Base-by-base conservation (phyloP, 2,329 filamentous ascomycete genomes). In the Chaetomium sp. region DNA sequence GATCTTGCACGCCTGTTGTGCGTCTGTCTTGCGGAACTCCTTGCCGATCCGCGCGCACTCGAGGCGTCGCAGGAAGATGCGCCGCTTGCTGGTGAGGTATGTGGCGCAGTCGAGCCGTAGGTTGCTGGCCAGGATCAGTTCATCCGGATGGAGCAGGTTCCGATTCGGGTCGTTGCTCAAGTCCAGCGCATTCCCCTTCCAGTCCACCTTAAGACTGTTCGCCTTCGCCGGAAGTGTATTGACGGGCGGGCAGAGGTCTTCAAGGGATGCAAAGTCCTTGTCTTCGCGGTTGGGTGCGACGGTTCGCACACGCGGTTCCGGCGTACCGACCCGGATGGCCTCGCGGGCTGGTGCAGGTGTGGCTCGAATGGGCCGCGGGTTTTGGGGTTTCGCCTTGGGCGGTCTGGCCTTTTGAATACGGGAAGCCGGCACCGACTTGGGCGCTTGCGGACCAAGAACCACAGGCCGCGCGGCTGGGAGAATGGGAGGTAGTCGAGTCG, bases 1-100 rank as follows among this genome's bases (percentile, higher is more conserved):
- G 61, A 96, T 96, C 76, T 95, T 95, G 79, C 90, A 95, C n/a
- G 89, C 90, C 70, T 95, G 89, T 71, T 97, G 92, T 5, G 91
- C 90, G 68, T 96, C 89, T 1, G 92, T 97, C 80, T 96, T 96
- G 69, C 89, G 86, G 70, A 96, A 96, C 66, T 91, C 88, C 71
- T 95, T 94, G 68, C 81, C 80, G 38, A 82, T 84, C 54, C 76
- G 74, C 2, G 85, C 81, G 57, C 80, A 82, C 50, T 87, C 81
- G 37, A 92, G 80, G 42, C 89, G 84, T 49, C 84, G 84, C 53
- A 86, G 77, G 70, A 97, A 97, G 67, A 97, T 92, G 58, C 91
- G 86, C 56, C 92, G 86, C 79, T 96, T 97, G 76, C 88, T 94
- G 57, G 88, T 91, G 32, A 97, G 79, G 67, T 96, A 97, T 10